These are phyloP conservation scores for Pestalotiopsis sp. DNA, from an alignment of 2,329 filamentous ascomycete species.

Conservation along the genomic window DNA sequence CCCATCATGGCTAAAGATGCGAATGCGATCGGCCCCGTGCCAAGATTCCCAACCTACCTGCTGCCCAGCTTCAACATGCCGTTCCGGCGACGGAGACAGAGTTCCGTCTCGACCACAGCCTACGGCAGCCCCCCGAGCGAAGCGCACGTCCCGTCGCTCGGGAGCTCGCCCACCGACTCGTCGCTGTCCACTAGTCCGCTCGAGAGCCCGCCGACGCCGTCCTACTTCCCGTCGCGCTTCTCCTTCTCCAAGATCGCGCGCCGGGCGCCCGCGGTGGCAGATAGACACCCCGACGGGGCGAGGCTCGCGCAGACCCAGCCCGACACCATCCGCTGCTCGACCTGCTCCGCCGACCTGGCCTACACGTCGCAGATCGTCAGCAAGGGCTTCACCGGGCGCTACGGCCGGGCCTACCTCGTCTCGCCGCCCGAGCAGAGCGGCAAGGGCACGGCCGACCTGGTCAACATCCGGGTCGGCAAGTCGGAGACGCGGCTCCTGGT, in stretches of 20 bases:
- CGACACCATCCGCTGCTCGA: slow-evolving; percentile 58
- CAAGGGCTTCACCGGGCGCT: slow-evolving; percentile 66
- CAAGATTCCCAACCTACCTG: slow-evolving; percentile 51
- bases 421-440: slow-evolving; percentile 34
- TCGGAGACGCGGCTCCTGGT: slow-evolving; percentile 58
- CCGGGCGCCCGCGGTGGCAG: slow-evolving; percentile 9
- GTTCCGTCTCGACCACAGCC: slow-evolving; percentile 29
- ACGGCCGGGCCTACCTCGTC: slow-evolving; percentile 65
- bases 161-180: slow-evolving; percentile 36
- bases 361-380: slow-evolving; percentile 61
- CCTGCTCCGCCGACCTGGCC: slow-evolving; percentile 61
- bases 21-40: slow-evolving; percentile 20
- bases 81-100: slow-evolving; percentile 42
- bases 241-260: slow-evolving; percentile 20
- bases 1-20: neutral
- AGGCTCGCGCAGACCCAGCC: slow-evolving; percentile 45
- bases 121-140: slow-evolving; percentile 22
- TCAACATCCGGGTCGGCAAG: slow-evolving; percentile 57
- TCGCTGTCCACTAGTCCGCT: slow-evolving; percentile 22
- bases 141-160: slow-evolving; percentile 31
- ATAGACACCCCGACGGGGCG: slow-evolving; percentile 15
- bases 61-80: slow-evolving; percentile 51
- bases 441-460: slow-evolving; percentile 31
- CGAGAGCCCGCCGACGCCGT: slow-evolving; percentile 24
- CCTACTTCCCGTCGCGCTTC: slow-evolving; percentile 23